Evolutionary conservation across 352 stramenopile genomes (phyloP), one percentile per base, ranked within the genome.

Genomic region (Phytophthora vignae): DNA sequence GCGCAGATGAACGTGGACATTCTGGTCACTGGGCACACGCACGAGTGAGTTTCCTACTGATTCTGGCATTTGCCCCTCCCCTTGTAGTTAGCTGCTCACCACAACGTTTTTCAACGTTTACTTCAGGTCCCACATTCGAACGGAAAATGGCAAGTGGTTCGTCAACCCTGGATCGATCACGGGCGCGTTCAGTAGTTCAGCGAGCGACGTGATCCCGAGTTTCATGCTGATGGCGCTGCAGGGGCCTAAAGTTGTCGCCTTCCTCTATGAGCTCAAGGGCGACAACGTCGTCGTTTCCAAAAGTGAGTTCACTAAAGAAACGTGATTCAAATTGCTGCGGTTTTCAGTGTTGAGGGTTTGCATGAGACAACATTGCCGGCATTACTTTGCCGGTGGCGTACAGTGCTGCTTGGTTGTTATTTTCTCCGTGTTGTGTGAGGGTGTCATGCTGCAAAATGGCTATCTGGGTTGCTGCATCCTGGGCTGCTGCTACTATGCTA

Each of bases 161-260:
- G 93, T 99, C 55, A 99, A 99, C 77, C 98, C 98, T 36, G 94
- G 96, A 27, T 98, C 93, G 17, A 99, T 99, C 72, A 99, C 97
- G 0, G 98, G 98, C 46, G 97, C 97, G 1, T 99, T 98, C 78
- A 97, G 88, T 27, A 89, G 90, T 48, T 77, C 88, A 21, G 71
- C 82, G 1, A 88, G 76, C 65, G 81, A 96, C 40, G 83, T 97
- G 11, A 88, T 87, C 36, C 97, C 98, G 21, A 99, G 96, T 50
- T 99, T 99, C 69, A 98, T 99, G 74, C 89, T 99, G 60, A 93
- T 99, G 77, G 98, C 97, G n/a, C 89, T 99, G 55, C 97, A 99
- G 73, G 97, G 95, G 1, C 70, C 67, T 42, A 99, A 99, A 74
- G 91, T 99, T 40, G 96, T 99, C 3, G 97, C 94, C 46, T 99